These are phyloP conservation scores for Falciphora oryzae DNA, from an alignment of 2,329 filamentous ascomycete species.

Conservation along the genomic window DNA sequence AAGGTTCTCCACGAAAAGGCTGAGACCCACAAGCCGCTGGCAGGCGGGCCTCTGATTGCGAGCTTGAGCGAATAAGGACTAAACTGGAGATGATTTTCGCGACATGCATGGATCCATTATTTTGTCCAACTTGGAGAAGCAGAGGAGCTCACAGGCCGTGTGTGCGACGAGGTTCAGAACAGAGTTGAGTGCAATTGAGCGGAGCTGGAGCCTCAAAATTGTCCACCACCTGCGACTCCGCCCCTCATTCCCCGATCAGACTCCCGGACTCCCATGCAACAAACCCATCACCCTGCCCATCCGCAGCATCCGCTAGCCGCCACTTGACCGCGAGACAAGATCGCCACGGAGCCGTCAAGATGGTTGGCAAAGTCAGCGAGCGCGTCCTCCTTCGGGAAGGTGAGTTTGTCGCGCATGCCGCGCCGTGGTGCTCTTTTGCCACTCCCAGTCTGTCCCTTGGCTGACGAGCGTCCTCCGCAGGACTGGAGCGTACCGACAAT, in stretches of 20 bases:
- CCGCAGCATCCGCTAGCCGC: neutral
- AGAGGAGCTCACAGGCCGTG: neutral
- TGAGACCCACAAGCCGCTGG: neutral
- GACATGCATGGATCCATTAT: neutral
- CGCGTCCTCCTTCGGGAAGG: slow-evolving; percentile 58
- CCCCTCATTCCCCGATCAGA: neutral
- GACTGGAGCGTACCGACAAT: slow-evolving; percentile 95
- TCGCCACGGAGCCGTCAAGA: slow-evolving; percentile 22
- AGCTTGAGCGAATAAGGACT: too few relatives aligned
- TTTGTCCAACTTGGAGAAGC: neutral
- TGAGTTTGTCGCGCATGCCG: slow-evolving; percentile 28
- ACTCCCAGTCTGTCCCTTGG: neutral
- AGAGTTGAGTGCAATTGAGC: neutral
- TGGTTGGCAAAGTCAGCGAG: slow-evolving; percentile 62
- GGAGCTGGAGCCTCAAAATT: neutral
- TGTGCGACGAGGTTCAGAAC: neutral
- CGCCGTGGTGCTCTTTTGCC: neutral
- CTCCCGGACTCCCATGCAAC: neutral
- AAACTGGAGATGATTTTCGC: neutral
- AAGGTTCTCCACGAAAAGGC: neutral
- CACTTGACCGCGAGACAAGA: neutral
- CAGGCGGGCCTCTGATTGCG: too few relatives aligned
- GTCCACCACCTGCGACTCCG: neutral
- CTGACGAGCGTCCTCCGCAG: slow-evolving; percentile 37
- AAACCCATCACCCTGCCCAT: neutral